A percentile compares a stretch with the other conserved stretches of the same genome.
Evolutionary conservation across 345 rosid genomes (phyloP).

Genomic region (Eucalyptus tenuipes): DNA sequence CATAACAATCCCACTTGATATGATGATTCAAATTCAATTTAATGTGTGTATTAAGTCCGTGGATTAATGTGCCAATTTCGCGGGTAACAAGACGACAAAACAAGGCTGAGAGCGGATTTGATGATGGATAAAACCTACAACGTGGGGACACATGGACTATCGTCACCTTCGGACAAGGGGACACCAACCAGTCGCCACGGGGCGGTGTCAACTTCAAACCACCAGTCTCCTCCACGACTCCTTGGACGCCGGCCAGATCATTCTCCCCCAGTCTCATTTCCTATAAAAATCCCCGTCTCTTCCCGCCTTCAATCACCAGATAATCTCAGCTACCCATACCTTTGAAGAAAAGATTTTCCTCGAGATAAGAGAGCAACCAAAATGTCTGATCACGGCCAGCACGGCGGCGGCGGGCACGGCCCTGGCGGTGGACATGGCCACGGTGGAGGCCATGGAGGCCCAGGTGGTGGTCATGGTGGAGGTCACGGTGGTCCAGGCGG

Average conservation of each 20-base stretch:
- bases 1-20: background rate
- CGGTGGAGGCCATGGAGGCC: background rate
- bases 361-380: background rate
- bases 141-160: background rate
- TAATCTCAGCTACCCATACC: background rate
- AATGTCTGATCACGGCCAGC: background rate
- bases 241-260: background rate
- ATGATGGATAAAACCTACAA: background rate
- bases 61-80: background rate
- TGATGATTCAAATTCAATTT: background rate
- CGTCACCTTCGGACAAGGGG: background rate
- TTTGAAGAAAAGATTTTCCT: background rate
- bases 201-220: background rate
- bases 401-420: background rate
- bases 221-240: background rate
- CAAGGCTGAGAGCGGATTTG: background rate
- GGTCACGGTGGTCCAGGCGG: background rate
- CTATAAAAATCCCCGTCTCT: background rate
- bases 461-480: background rate
- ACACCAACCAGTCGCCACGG: background rate
- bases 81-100: background rate
- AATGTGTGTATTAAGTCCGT: background rate
- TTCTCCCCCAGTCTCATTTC: background rate
- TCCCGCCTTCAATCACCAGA: background rate
- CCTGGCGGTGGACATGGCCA: background rate